A percentile compares a stretch with the other conserved stretches of the same genome.
Evolutionary conservation across 495 filamentous ascomycete genomes (phyloP).

Genomic region (Aspergillus indologenus): DNA sequence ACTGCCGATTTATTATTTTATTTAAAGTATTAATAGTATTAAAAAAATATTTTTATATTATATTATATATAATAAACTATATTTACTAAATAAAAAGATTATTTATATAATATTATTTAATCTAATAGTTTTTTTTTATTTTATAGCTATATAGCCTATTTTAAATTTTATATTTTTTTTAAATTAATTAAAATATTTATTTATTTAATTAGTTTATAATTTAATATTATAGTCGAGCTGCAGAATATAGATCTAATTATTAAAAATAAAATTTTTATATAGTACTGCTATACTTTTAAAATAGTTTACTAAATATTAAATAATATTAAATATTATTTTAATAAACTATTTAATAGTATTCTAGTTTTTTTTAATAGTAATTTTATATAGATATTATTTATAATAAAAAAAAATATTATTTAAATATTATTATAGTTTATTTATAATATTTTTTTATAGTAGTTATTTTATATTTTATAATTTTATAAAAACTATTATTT

Average conservation of each 20-base stretch:
- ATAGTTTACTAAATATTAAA: not conserved
- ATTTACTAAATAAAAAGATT: not conserved
- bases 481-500: too few species aligned
- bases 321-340: not conserved
- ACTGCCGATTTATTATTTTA: not conserved
- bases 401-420: too few species aligned
- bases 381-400: not conserved
- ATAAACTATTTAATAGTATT: not conserved
- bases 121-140: too few species aligned
- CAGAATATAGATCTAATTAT: too few species aligned
- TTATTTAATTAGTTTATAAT: too few species aligned
- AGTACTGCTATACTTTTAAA: not conserved
- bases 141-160: too few species aligned
- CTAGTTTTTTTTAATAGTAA: not conserved
- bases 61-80: slow-evolving; percentile 3
- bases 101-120: not conserved
- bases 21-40: not conserved
- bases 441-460: too few species aligned
- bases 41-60: slow-evolving; percentile 8
- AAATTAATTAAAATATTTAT: not conserved
- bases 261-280: too few species aligned
- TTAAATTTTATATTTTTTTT: not conserved
- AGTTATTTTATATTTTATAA: too few species aligned
- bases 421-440: too few species aligned
- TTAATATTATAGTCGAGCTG: too few species aligned